A percentile compares a stretch with the other conserved stretches of the same genome.
phyloP scores from a whole-genome alignment of 768 basidiomycete species.

The Cystobasidiopsis lactophilus region DNA sequence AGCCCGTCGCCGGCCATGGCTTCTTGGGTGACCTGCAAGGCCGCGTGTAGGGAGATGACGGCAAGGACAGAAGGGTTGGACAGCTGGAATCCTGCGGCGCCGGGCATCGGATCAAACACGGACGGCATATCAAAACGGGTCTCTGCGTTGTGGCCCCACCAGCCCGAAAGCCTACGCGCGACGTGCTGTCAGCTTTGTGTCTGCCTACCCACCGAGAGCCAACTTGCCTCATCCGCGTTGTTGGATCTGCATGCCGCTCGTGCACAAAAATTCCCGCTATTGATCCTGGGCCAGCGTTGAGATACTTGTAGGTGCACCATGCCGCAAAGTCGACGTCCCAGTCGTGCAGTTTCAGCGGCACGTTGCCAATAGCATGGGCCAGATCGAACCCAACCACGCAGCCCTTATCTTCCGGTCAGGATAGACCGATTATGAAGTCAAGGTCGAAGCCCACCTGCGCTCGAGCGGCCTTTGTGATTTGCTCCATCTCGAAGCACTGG shows the following conservation, averaged over 20 bases:
- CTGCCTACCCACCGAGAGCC: background rate
- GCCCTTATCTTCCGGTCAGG: slow-evolving; percentile 37
- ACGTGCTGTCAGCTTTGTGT: background rate
- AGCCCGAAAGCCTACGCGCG: slow-evolving; percentile 53
- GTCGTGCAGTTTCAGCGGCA: slow-evolving; percentile 64
- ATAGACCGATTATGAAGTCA: too few species aligned
- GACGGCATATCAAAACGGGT: slow-evolving; percentile 84
- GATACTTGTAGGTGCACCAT: slow-evolving; percentile 94
- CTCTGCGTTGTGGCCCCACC: slow-evolving; percentile 84
- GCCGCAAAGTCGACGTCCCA: slow-evolving; percentile 95
- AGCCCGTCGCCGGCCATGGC: slow-evolving; percentile 15
- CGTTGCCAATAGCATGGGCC: slow-evolving; percentile 86
- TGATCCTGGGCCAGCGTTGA: slow-evolving; percentile 91
- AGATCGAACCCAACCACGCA: slow-evolving; percentile 91
- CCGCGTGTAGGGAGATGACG: slow-evolving; percentile 57
- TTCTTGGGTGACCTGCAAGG: slow-evolving; percentile 54
- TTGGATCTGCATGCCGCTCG: slow-evolving; percentile 24
- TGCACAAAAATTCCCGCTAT: slow-evolving; percentile 86
- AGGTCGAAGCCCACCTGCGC: slow-evolving; percentile 52
- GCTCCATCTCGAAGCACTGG: slow-evolving; percentile 71
- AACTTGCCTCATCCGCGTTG: background rate
- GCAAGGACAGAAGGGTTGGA: slow-evolving; percentile 76
- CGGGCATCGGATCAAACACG: slow-evolving; percentile 55
- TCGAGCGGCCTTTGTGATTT: slow-evolving; percentile 62
- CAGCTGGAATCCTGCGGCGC: slow-evolving; percentile 87